Evolutionary conservation across 495 filamentous ascomycete species (phyloP).

Genomic region (Hypoxylon trugodes): DNA sequence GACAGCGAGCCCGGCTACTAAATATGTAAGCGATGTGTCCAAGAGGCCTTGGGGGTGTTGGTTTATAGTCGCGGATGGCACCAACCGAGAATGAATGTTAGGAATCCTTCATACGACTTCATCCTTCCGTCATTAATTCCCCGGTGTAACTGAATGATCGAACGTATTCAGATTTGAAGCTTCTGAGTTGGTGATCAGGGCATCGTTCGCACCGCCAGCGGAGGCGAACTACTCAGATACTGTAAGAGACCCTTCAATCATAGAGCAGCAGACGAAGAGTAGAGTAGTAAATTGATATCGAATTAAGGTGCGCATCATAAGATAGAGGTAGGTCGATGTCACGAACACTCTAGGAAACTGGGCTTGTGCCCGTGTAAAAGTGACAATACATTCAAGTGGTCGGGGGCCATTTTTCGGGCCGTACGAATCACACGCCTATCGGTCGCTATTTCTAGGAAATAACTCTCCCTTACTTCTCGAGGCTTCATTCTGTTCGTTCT

Average conservation of each 20-base stretch:
- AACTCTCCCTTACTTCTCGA: slow-evolving; percentile 4
- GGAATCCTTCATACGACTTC: neutral
- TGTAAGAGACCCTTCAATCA: neutral
- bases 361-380: neutral
- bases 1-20: slow-evolving; percentile 1
- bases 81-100: neutral
- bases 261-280: too few relatives aligned
- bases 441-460: neutral
- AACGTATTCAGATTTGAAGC: neutral
- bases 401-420: neutral
- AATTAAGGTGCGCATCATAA: neutral
- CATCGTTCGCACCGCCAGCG: slow-evolving; percentile 1
- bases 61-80: neutral
- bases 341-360: neutral
- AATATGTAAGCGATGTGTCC: neutral
- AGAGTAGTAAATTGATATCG: too few relatives aligned
- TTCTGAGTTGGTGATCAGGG: neutral
- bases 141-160: neutral
- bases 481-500: slow-evolving; percentile 1
- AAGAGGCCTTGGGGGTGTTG: too few relatives aligned
- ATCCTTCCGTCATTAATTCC: neutral
- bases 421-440: slow-evolving; percentile 3
- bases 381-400: neutral
- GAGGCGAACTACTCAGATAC: neutral
- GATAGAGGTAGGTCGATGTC: neutral